These are phyloP conservation scores for Ligustrum vulgare DNA, from an alignment of 257 asterid species.

Conservation along the genomic window DNA sequence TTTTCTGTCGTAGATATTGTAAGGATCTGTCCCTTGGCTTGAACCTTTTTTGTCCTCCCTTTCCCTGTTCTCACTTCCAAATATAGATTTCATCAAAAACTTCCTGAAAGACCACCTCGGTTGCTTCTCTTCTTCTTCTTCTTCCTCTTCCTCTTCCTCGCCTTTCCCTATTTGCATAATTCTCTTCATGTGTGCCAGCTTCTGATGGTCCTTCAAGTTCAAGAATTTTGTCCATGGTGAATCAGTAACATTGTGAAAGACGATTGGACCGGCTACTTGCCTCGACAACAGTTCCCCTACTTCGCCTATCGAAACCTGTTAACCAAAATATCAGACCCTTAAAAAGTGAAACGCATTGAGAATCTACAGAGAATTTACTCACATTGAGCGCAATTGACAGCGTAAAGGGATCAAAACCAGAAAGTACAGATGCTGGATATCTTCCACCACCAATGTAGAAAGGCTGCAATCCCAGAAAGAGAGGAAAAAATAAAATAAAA, in stretches of 20 bases:
- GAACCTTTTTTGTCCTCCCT: constrained; percentile 12
- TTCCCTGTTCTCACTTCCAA: constrained; percentile 28
- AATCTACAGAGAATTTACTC: constrained; percentile 13
- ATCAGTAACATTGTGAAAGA: constrained; percentile 38
- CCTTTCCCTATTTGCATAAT: constrained; percentile 27
- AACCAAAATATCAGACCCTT: not conserved
- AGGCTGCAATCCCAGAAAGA: constrained; percentile 41
- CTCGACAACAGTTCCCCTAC: constrained; percentile 40
- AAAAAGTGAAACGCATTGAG: not conserved
- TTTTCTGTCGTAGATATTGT: constrained; percentile 51
- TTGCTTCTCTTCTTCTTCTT: constrained; percentile 22
- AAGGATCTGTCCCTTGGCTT: constrained; percentile 55
- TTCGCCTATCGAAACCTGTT: constrained; percentile 57
- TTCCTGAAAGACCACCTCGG: constrained; percentile 63
- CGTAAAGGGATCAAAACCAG: constrained; percentile 72
- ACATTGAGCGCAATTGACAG: constrained; percentile 77
- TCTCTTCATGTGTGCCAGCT: constrained; percentile 50
- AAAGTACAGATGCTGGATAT: constrained; percentile 68
- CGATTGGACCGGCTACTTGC: constrained; percentile 58
- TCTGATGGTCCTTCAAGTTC: constrained; percentile 42
- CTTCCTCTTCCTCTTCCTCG: not conserved
- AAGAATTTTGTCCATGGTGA: constrained; percentile 62
- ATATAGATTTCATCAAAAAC: constrained; percentile 37
- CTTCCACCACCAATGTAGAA: constrained; percentile 83
- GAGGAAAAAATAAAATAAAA: too few relatives aligned